Base-by-base conservation (phyloP, 163 green algal species). In the Smithsoniella earleae region DNA sequence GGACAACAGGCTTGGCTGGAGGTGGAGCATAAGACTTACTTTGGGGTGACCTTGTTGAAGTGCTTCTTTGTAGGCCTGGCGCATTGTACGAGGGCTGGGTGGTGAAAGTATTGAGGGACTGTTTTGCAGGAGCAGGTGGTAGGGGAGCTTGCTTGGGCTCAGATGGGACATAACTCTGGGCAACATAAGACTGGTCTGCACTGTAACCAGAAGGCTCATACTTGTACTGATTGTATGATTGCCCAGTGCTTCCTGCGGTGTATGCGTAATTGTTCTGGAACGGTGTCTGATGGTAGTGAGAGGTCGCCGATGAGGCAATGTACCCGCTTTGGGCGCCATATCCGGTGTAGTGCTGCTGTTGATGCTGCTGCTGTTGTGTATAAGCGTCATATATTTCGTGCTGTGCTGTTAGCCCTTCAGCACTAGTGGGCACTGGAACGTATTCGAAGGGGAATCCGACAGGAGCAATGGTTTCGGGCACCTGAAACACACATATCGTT, bases 381-480 rank as follows among this genome's bases (percentile, higher is more conserved):
- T 78, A 74, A 4, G 25, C 62, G 33, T 36, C 55, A n/a, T 69
- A 66, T 30, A 28, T 30, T 36, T 77, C 66, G 31, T 82, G 73
- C 73, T 84, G 78, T 63, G 63, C 33, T 46, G 31, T 20, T 3
- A 2, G n/a, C 20, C 43, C 65, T 2, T 66, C 10, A 2, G 58
- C 34, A 1, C 18, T 4, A 37, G 43, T 52, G n/a, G 45, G 45
- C 16, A 66, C 25, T 18, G 55, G 20, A 22, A 45, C 33, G 73
- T 75, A 77, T 10, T 43, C 28, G 54, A 69, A 81, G 5, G 43
- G 46, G 5, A 40, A 16, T 6, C 40, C 25, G 6, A 6, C 34
- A 5, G 58, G 27, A 30, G 38, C 30, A 5, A 34, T 36, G 3
- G 4, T 33, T 6, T 69, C 58, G 18, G 58, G 58, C 58, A 69